Evolutionary conservation across 140 eudicot species (phyloP).

Genomic region (Oenanthe javanica): DNA sequence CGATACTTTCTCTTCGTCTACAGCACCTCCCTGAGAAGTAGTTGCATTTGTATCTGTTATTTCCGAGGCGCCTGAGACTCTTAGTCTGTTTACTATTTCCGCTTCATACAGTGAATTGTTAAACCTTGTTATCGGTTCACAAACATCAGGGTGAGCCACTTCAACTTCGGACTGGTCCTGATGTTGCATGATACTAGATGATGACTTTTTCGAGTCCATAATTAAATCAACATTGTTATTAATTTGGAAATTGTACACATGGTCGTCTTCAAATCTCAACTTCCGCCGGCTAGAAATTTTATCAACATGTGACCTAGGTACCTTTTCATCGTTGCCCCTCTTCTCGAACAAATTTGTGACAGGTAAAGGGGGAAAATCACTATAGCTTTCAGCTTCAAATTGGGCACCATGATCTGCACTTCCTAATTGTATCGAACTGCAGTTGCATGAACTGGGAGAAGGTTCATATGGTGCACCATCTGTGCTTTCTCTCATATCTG

Average conservation of each 20-base stretch:
- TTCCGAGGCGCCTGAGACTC: constrained; percentile 49
- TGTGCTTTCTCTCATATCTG: constrained; percentile 41
- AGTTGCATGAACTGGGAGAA: constrained; percentile 36
- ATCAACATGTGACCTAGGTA: constrained; percentile 30
- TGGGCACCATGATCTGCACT: constrained; percentile 37
- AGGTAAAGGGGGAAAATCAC: constrained; percentile 82
- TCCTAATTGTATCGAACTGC: constrained; percentile 30
- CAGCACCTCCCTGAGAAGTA: constrained; percentile 38
- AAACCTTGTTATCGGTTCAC: constrained; percentile 24
- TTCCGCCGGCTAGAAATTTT: constrained; percentile 38
- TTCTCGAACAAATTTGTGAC: constrained; percentile 66
- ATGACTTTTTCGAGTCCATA: constrained; percentile 44
- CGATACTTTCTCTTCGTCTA: constrained; percentile 67
- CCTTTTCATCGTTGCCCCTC: constrained; percentile 28
- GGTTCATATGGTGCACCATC: constrained; percentile 52
- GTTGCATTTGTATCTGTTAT: constrained; percentile 26
- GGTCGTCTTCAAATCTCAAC: constrained; percentile 47
- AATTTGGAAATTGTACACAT: constrained; percentile 71
- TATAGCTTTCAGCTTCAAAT: constrained; percentile 41
- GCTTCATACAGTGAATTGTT: constrained; percentile 37
- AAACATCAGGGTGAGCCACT: constrained; percentile 21
- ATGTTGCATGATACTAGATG: constrained; percentile 27
- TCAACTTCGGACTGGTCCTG: constrained; percentile 37
- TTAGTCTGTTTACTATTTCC: constrained; percentile 39
- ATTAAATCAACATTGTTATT: constrained; percentile 71